Evolutionary conservation across 495 filamentous ascomycete genomes (phyloP).

Genomic region (Xylaria palmicola): DNA sequence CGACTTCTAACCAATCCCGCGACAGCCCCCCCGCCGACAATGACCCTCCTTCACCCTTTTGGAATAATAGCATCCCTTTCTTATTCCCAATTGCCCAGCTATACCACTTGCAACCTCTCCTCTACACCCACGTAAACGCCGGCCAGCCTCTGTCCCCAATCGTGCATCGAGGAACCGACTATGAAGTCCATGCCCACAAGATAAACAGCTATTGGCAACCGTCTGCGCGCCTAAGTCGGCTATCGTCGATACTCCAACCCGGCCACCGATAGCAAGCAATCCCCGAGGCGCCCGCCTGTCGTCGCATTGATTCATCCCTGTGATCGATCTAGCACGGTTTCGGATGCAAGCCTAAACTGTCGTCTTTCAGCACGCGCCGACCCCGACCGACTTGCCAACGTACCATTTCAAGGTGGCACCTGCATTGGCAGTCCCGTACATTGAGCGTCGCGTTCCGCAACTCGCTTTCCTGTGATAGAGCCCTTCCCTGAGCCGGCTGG

Average conservation of each 20-base stretch:
- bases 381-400: conserved; percentile 2
- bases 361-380: conserved; percentile 3
- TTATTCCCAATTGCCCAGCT: conserved; percentile 14
- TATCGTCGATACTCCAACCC: background rate
- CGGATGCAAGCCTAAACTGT: conserved; percentile 10
- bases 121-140: conserved; percentile 3
- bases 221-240: conserved; percentile 7
- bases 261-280: conserved; percentile 2
- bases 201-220: background rate
- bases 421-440: conserved; percentile 10
- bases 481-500: background rate
- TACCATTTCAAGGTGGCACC: conserved; percentile 1
- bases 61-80: conserved; percentile 18
- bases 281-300: background rate
- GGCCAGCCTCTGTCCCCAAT: conserved; percentile 1
- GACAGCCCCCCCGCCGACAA: conserved; percentile 14
- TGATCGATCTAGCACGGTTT: background rate
- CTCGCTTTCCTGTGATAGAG: background rate
- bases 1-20: conserved; percentile 15
- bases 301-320: conserved; percentile 1
- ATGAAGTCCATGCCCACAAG: conserved; percentile 6
- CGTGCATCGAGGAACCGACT: background rate
- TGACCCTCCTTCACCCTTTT: conserved; percentile 17
- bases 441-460: background rate
- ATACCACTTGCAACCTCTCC: conserved; percentile 4